Base-by-base conservation (phyloP, 352 stramenopile species). In the Pythium sukuiense region DNA sequence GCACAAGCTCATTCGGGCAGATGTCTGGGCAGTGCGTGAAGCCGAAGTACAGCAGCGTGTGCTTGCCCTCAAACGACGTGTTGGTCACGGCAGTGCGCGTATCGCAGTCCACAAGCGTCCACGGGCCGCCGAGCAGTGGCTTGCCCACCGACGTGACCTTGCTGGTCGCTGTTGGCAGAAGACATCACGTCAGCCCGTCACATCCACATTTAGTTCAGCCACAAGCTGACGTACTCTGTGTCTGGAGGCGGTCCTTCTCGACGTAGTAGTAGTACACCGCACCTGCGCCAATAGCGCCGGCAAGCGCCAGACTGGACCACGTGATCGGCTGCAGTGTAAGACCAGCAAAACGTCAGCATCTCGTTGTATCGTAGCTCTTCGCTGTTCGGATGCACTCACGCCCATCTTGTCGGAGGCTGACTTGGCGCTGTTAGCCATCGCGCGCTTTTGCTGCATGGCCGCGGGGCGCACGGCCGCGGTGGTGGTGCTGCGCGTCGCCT, bases 21-120 rank as follows among this genome's bases (percentile, higher is more conserved):
- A 99, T 99, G 76, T 99, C 97, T 4, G 98, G 98, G 78, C 97
- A 99, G 70, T 98, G 93, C 62, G 97, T 98, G 83, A 99, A 99
- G 68, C 98, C 98, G 89, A 99, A 99, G 88, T 99, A 99, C 26
- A 99, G 79, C 45, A 99, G 81, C 61, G 94, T 89, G 81, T 97
- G 98, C 72, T 99, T 95, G 67, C 97, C 97, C 49, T 73, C 76
- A 71, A 92, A 98, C 67, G 88, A 88, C 39, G 87, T 89, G 71
- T 99, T 90, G 27, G 93, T 98, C 39, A 97, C 87, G 6, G 88
- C 87, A 20, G 68, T 76, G 61, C 90, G 81, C 30, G 84, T 88
- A 59, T 95, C 73, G 54, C 91, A 96, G 66, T 98, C 88, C 43
- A 99, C 92, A 0, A 98, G 82, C 43, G 91, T 97, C 85, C 89